Conservation (phyloP, 768 basidiomycete species). For the Boletus insuetus region DNA sequence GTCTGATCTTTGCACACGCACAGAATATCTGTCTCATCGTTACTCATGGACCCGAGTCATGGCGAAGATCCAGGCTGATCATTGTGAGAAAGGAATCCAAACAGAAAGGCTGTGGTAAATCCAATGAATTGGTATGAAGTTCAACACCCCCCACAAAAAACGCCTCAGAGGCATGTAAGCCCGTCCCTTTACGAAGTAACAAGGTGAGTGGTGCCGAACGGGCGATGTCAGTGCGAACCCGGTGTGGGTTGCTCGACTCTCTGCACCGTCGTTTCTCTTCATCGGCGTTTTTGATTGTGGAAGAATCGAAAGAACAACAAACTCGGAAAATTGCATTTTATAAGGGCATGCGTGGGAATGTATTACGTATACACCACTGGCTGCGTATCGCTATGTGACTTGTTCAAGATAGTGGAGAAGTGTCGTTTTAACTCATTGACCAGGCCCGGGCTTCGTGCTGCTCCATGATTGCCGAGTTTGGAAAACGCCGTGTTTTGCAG, state of each 20-base stretch:
- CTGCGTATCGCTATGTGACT: too few relatives aligned
- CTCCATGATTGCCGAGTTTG: too few relatives aligned
- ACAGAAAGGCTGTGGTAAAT: too few relatives aligned
- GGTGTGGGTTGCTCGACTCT: slow-evolving; percentile 50
- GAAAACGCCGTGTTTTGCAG: too few relatives aligned
- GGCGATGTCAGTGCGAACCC: slow-evolving; percentile 58
- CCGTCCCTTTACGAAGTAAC: slow-evolving; percentile 60
- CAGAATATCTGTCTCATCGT: too few relatives aligned
- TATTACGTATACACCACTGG: slow-evolving; percentile 13
- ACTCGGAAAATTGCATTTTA: background rate
- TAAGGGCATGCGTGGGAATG: slow-evolving; percentile 15
- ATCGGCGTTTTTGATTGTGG: slow-evolving; percentile 48
- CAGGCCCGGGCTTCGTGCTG: too few relatives aligned
- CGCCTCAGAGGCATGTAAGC: slow-evolving; percentile 53
- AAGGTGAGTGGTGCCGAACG: slow-evolving; percentile 61
- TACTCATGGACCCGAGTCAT: too few relatives aligned
- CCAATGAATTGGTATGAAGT: too few relatives aligned
- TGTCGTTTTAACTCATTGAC: too few relatives aligned
- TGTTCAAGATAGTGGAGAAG: background rate
- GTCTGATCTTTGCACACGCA: too few relatives aligned
- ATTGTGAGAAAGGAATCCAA: too few relatives aligned
- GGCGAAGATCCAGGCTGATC: too few relatives aligned
- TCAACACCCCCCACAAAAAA: slow-evolving; percentile 16
- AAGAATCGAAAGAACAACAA: slow-evolving; percentile 34
- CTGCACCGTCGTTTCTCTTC: slow-evolving; percentile 57